Base-by-base conservation (phyloP, 1,284 basidiomycete species). In the Flammula alnicola region DNA sequence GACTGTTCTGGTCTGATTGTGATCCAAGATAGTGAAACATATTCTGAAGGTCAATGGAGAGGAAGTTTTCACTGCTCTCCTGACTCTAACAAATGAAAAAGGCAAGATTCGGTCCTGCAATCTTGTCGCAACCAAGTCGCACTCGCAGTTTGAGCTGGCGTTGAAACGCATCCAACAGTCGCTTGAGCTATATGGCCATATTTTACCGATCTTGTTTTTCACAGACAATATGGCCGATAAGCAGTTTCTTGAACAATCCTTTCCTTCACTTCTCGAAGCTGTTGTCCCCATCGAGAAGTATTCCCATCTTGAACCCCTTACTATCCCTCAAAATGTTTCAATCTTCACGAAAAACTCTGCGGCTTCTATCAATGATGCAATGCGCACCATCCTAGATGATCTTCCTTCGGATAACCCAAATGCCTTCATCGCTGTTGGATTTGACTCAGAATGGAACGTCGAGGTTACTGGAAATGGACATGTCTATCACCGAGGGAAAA, bases 61-160 rank as follows among this genome's bases (percentile, higher is more conserved):
- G 14, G 50, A 53, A 1, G 48, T 63, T 1, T 67, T 66, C 41
- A 58, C 41, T 33, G 63, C 47, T 0, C 51, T 64, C 1, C 52
- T 63, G 3, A 66, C 59, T 7, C 29, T 62, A 1, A 63, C 61
- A 8, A 67, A 66, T 40, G 56, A 67, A 44, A 45, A 47, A 6
- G 62, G 60, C 1, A 56, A 67, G 37, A 62, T 65, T 19, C 52
- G 5, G 56, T 63, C n/a, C n/a, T n/a, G n/a, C n/a, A n/a, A n/a
- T n/a, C n/a, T n/a, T n/a, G n/a, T n/a, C n/a, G n/a, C n/a, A 8
- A 63, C 65, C 3, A 67, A 67, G 33, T 48, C 62, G 1, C 64
- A 66, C 35, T 49, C 58, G 0, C 59, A 66, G 30, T 63, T 60
- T 49, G 57, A 53, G 22, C 46, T 53, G 17, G 54, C 63, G 0